Base-by-base conservation (phyloP, 148 eudicot genomes). In the Diospyros kaki region DNA sequence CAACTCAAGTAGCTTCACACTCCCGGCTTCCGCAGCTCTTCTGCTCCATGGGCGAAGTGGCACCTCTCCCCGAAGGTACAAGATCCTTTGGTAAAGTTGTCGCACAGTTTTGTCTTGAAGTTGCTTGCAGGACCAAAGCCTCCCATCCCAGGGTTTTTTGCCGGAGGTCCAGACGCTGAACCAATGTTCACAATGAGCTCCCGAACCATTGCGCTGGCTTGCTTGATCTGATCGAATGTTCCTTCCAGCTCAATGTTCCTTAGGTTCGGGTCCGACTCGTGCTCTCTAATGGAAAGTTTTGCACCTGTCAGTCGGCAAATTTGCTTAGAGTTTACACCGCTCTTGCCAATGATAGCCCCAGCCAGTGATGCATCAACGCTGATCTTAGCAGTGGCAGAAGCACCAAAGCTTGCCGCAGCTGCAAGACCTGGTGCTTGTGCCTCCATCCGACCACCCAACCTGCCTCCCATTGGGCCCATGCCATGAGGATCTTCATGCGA, bases 191-290 rank as follows among this genome's bases (percentile, higher is more conserved):
- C 66, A 43, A 91, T 87, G n/a, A 91, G 87, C 78, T 94, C 98
- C 40, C 85, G 81, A n/a, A 94, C 98, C 96, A 90, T 90, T n/a
- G 83, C 73, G 71, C 89, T 89, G 1, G 98, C 97, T 50, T 87
- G 87, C 74, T 87, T 79, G 74, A 94, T 92, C 75, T 94, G 98
- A 79, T 92, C 98, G 81, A 94, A 90, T 0, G 89, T 80, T 4
- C 98, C 98, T 75, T 94, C 94, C 5, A 94, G 91, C 70, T 90
- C 96, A 72, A 94, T 87, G 75, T 92, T 92, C 80, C 80, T 87
- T 56, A 80, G 58, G 75, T 84, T 90, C 3, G 96, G 81, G 72
- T 94, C 87, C 17, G 88, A 76, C 76, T 94, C 98, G 52, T 94
- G 97, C 40, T 94, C 98, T 63, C 90, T 83, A 1, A 94, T 85